A percentile compares a stretch with the other conserved stretches of the same genome.
phyloP scores from a whole-genome alignment of 2,329 filamentous ascomycete genomes.

The Trichoderma arundinaceum region DNA sequence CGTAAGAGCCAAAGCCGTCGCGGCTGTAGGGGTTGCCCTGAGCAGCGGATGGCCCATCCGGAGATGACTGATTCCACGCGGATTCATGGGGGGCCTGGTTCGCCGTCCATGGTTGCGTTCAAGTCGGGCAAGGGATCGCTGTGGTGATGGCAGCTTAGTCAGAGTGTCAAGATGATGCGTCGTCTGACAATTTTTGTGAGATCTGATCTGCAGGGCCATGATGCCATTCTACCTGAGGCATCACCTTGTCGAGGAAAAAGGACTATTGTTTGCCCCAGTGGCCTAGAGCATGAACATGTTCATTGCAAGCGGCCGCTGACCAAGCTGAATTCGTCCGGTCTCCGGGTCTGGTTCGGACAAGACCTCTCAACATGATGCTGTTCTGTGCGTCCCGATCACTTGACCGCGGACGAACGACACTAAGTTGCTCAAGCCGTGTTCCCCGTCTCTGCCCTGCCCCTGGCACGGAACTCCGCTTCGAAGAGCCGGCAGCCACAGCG shows the following conservation, averaged over 20 bases:
- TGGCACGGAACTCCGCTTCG: conserved; percentile 8
- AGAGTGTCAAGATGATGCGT: background rate
- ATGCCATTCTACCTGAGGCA: conserved; percentile 22
- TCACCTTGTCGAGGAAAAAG: conserved; percentile 5
- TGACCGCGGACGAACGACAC: background rate
- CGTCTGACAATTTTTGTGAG: conserved; percentile 7
- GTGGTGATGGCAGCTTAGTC: background rate
- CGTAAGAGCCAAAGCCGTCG: background rate
- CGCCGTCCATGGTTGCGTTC: background rate
- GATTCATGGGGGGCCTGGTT: background rate
- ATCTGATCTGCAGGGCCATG: conserved; percentile 13
- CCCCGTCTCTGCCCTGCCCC: conserved; percentile 18
- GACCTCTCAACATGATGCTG: background rate
- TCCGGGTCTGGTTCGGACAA: background rate
- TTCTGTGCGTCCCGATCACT: background rate
- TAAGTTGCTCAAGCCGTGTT: background rate
- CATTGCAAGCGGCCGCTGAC: conserved; percentile 1
- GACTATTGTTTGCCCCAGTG: background rate
- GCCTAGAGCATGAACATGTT: background rate
- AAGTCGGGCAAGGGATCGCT: background rate
- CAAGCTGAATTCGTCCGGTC: background rate
- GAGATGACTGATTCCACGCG: conserved; percentile 20
- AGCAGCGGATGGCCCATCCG: conserved; percentile 7
- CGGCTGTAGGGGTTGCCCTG: background rate
- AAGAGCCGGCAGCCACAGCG: conserved; percentile 16